phyloP scores from a whole-genome alignment of 768 basidiomycete genomes.

The Myochromella boudieri region DNA sequence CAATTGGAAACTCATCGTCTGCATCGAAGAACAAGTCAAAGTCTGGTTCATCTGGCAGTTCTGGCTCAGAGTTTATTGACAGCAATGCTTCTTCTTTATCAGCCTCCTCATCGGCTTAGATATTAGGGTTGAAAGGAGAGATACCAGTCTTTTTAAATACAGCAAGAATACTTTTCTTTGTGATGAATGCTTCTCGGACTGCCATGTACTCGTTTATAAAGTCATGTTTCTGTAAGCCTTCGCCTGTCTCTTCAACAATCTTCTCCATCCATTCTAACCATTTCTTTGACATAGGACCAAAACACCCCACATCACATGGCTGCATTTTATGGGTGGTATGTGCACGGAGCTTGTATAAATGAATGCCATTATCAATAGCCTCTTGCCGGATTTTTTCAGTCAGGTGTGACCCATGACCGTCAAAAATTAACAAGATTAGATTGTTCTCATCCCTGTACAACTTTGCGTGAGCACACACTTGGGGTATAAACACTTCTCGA shows the following conservation, averaged over 20 bases:
- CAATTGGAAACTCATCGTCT: too few relatives aligned
- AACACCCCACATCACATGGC: slow-evolving; percentile 41
- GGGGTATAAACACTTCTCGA: slow-evolving; percentile 35
- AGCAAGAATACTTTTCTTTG: background rate
- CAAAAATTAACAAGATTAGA: slow-evolving; percentile 37
- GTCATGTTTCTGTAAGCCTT: slow-evolving; percentile 1
- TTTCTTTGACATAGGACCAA: slow-evolving; percentile 25
- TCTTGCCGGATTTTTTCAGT: slow-evolving; percentile 21
- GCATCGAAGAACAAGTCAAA: too few relatives aligned
- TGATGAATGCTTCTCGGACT: background rate
- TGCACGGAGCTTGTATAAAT: slow-evolving; percentile 31
- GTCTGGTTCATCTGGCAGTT: too few relatives aligned
- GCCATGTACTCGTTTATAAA: slow-evolving; percentile 8
- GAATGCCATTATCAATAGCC: slow-evolving; percentile 21
- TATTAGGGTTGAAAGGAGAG: slow-evolving; percentile 1
- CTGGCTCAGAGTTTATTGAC: too few relatives aligned
- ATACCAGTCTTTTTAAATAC: slow-evolving; percentile 3
- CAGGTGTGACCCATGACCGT: slow-evolving; percentile 46
- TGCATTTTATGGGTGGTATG: slow-evolving; percentile 41
- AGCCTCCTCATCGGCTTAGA: slow-evolving; percentile 1
- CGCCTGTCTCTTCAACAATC: slow-evolving; percentile 1
- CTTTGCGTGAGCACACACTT: slow-evolving; percentile 23
- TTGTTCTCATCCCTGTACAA: slow-evolving; percentile 19
- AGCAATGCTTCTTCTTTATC: too few relatives aligned
- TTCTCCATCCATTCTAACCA: slow-evolving; percentile 23